Evolutionary conservation across 192 early-diverging fungal species (phyloP).

Genomic region (Mortierella claussenii): DNA sequence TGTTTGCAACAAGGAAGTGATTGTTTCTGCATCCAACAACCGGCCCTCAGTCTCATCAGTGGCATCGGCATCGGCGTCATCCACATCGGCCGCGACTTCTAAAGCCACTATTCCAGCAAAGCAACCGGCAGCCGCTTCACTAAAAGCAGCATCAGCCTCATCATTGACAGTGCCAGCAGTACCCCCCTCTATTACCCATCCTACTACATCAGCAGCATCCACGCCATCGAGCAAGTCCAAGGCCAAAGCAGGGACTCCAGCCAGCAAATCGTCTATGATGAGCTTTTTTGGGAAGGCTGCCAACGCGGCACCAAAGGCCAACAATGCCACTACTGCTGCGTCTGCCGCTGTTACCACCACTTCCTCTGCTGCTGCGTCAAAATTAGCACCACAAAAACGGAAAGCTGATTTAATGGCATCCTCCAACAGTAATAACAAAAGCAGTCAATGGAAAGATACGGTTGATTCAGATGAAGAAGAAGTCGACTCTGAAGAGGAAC

Average conservation of each 20-base stretch:
- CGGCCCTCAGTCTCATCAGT: not conserved
- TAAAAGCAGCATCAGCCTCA: not conserved
- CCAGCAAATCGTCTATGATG: conserved; percentile 24
- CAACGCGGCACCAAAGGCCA: conserved; percentile 7
- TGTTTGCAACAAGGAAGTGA: conserved; percentile 13
- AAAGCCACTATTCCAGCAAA: too few relatives aligned
- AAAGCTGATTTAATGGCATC: conserved; percentile 27
- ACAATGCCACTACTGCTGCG: not conserved
- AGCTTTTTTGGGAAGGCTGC: conserved; percentile 44
- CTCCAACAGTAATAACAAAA: not conserved
- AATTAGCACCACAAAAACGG: conserved; percentile 22
- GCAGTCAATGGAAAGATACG: not conserved
- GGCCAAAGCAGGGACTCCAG: not conserved
- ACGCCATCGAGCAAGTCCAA: conserved; percentile 12
- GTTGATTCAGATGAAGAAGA: conserved; percentile 13
- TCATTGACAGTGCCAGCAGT: not conserved
- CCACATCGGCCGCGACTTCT: not conserved
- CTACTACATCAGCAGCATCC: not conserved
- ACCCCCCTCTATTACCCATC: not conserved
- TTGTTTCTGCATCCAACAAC: conserved; percentile 15
- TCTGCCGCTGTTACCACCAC: not conserved
- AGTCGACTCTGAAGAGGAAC: conserved; percentile 46
- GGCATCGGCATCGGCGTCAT: not conserved
- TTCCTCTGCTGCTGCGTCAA: not conserved
- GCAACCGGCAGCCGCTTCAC: too few relatives aligned